phyloP scores from a whole-genome alignment of 1,284 basidiomycete genomes.

The Ganoderma lucidum region DNA sequence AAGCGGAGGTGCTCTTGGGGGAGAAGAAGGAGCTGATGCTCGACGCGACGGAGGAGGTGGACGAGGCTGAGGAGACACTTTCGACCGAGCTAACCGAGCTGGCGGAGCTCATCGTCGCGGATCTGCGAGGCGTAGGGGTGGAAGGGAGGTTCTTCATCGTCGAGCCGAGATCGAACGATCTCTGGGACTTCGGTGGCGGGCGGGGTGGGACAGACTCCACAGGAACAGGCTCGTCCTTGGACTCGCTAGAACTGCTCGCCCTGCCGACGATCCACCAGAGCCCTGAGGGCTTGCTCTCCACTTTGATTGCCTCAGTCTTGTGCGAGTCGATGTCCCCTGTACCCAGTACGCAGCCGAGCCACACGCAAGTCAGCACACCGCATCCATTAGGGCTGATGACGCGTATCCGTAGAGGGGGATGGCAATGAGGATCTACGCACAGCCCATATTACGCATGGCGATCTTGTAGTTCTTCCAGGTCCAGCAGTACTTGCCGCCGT shows the following conservation, averaged over 20 bases:
- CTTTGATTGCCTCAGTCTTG: constrained; percentile 66
- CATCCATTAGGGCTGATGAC: background rate
- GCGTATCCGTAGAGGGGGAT: constrained; percentile 3
- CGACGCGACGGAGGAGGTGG: constrained; percentile 24
- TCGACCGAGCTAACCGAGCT: constrained; percentile 39
- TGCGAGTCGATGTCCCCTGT: constrained; percentile 67
- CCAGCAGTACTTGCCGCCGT: constrained; percentile 79
- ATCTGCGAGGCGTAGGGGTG: constrained; percentile 34
- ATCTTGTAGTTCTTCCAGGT: constrained; percentile 81
- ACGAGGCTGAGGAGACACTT: constrained; percentile 35
- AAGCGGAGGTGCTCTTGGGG: constrained; percentile 25
- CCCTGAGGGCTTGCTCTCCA: constrained; percentile 61
- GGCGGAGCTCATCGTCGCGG: constrained; percentile 39
- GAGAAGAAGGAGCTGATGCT: constrained; percentile 31
- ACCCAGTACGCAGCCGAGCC: constrained; percentile 20
- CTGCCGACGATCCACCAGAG: constrained; percentile 68
- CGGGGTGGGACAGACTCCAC: constrained; percentile 23
- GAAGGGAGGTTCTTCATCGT: constrained; percentile 39
- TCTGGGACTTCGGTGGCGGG: constrained; percentile 35
- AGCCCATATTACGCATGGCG: constrained; percentile 81
- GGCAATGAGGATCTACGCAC: constrained; percentile 53
- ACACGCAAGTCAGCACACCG: constrained; percentile 11
- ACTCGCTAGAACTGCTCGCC: constrained; percentile 39
- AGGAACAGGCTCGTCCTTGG: constrained; percentile 36
- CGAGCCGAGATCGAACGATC: constrained; percentile 36